These are phyloP conservation scores for Hibiscus mutabilis DNA, from an alignment of 345 rosid genomes.

Conservation along the genomic window DNA sequence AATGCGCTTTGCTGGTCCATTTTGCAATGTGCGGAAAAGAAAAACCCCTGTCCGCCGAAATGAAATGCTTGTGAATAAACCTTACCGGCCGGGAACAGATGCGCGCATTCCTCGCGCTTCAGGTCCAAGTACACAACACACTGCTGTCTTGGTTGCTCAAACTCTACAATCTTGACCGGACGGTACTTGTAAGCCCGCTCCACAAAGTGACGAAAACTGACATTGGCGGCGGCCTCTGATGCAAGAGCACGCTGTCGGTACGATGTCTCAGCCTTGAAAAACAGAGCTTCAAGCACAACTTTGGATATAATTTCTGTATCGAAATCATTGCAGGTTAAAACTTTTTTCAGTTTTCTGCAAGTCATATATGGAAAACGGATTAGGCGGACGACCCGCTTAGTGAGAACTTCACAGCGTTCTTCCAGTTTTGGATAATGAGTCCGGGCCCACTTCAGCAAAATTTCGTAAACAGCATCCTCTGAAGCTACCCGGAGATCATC, in stretches of 20 bases:
- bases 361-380: conserved; percentile 84
- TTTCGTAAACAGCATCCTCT: conserved; percentile 64
- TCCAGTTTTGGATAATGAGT: conserved; percentile 51
- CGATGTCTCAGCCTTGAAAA: conserved; percentile 69
- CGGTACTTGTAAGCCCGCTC: conserved; percentile 66
- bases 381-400: conserved; percentile 41
- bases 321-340: conserved; percentile 61
- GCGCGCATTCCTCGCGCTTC: conserved; percentile 50
- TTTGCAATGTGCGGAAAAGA: conserved; percentile 61
- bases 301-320: conserved; percentile 42
- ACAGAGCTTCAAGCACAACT: conserved; percentile 68
- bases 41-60: conserved; percentile 65
- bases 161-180: conserved; percentile 69
- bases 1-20: conserved; percentile 49
- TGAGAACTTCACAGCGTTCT: conserved; percentile 54
- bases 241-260: conserved; percentile 38
- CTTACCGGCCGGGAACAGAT: conserved; percentile 47
- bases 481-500: conserved; percentile 59
- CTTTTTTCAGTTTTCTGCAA: conserved; percentile 57
- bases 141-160: conserved; percentile 56
- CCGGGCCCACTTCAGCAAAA: conserved; percentile 66
- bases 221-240: conserved; percentile 32
- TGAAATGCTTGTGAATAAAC: conserved; percentile 66
- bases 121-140: conserved; percentile 80
- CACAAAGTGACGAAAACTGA: conserved; percentile 37